phyloP scores from a whole-genome alignment of 1,284 basidiomycete genomes.

The Lentinus polychrous region DNA sequence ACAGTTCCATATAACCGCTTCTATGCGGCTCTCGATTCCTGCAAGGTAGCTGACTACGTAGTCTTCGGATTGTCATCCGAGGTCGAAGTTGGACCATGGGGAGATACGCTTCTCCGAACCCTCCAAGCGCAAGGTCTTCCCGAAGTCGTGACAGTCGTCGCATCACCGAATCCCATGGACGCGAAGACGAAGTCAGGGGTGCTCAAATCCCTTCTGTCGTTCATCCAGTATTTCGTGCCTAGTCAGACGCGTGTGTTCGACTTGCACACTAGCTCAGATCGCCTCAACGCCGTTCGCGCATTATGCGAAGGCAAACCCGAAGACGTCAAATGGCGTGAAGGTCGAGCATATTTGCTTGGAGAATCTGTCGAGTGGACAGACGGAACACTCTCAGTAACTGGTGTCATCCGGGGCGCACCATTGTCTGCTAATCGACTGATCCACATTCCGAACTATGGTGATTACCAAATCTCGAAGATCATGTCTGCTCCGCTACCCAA shows the following conservation, averaged over 20 bases:
- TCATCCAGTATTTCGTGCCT: constrained; percentile 93
- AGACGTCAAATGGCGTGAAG: constrained; percentile 78
- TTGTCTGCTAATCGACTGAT: constrained; percentile 84
- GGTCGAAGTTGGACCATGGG: constrained; percentile 80
- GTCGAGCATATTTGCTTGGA: constrained; percentile 73
- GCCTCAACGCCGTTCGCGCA: constrained; percentile 64
- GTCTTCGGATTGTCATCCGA: constrained; percentile 78
- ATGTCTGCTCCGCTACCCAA: constrained; percentile 49
- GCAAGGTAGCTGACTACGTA: constrained; percentile 88
- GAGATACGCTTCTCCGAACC: constrained; percentile 86
- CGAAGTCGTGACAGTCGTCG: constrained; percentile 60
- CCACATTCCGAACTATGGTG: constrained; percentile 85
- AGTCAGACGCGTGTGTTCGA: constrained; percentile 65
- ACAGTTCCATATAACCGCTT: constrained; percentile 65
- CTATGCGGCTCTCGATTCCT: constrained; percentile 81
- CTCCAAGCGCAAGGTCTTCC: constrained; percentile 79
- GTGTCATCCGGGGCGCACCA: constrained; percentile 75
- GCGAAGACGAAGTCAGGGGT: constrained; percentile 60
- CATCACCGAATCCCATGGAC: constrained; percentile 40
- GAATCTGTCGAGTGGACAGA: constrained; percentile 63
- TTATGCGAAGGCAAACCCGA: constrained; percentile 76
- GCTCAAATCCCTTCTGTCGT: constrained; percentile 84
- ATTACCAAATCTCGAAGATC: constrained; percentile 81
- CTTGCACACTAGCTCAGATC: constrained; percentile 56
- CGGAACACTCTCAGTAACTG: constrained; percentile 67